phyloP scores from a whole-genome alignment of 805 yeast species.

The Huiozyma sinensis region DNA sequence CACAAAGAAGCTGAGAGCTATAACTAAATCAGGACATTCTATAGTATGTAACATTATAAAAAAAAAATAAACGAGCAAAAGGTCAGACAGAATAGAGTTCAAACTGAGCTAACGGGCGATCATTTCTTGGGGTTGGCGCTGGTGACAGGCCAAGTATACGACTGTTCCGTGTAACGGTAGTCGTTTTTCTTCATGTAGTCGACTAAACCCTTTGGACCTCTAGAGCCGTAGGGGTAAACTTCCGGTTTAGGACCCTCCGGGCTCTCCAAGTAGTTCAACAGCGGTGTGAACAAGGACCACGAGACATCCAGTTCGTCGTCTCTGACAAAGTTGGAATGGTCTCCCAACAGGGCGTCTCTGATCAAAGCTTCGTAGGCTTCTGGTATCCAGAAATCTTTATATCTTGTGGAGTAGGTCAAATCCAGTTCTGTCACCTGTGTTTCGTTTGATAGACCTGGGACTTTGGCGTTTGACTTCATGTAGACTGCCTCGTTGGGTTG shows the following conservation, averaged over 20 bases:
- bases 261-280: constrained; percentile 69
- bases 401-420: constrained; percentile 71
- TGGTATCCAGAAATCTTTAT: constrained; percentile 84
- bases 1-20: too few relatives aligned
- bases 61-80: background rate
- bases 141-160: constrained; percentile 86
- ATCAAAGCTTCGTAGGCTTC: constrained; percentile 95
- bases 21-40: background rate
- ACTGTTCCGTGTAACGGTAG: constrained; percentile 46
- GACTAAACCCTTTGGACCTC: constrained; percentile 66
- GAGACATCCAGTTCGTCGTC: constrained; percentile 92
- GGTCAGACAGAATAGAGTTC: background rate
- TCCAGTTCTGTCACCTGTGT: constrained; percentile 88
- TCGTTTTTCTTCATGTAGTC: constrained; percentile 59
- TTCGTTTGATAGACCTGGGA: constrained; percentile 79
- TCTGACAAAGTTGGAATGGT: constrained; percentile 94
- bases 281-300: constrained; percentile 92
- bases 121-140: constrained; percentile 27
- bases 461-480: constrained; percentile 83
- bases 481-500: constrained; percentile 94
- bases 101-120: background rate
- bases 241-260: constrained; percentile 56
- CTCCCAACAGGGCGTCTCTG: constrained; percentile 80
- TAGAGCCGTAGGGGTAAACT: constrained; percentile 76
- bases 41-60: background rate